Evolutionary conservation across 2,329 filamentous ascomycete species (phyloP).

Genomic region (Neonectria coccinea): DNA sequence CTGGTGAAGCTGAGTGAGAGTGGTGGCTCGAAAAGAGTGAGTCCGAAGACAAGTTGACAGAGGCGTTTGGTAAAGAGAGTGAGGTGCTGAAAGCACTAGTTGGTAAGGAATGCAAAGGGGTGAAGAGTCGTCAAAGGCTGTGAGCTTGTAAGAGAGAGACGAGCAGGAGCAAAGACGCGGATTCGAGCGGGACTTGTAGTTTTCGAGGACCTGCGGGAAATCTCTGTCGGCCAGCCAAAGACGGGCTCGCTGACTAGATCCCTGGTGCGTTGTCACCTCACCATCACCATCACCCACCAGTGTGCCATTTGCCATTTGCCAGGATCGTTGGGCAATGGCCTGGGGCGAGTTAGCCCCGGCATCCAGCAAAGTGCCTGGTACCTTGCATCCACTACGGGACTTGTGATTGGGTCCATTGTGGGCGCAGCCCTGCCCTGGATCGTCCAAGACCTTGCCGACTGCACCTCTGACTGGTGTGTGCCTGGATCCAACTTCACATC

Average conservation of each 20-base stretch:
- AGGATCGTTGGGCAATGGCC: constrained; percentile 18
- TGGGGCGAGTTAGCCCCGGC: constrained; percentile 38
- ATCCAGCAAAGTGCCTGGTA: constrained; percentile 40
- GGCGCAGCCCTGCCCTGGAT: constrained; percentile 37
- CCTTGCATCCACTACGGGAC: constrained; percentile 36
- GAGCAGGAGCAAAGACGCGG: constrained; percentile 31
- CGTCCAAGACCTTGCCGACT: constrained; percentile 34
- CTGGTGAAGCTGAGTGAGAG: constrained; percentile 13
- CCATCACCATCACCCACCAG: constrained; percentile 20
- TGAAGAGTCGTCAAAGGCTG: constrained; percentile 38
- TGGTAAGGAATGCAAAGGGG: constrained; percentile 33
- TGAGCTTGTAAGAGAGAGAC: constrained; percentile 29
- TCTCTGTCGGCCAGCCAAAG: constrained; percentile 31
- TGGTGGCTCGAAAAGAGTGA: constrained; percentile 23
- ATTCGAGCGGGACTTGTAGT: constrained; percentile 45
- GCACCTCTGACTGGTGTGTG: constrained; percentile 44
- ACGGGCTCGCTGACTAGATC: constrained; percentile 13
- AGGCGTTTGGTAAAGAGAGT: constrained; percentile 35
- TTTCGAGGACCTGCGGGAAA: constrained; percentile 41
- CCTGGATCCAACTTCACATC: constrained; percentile 40
- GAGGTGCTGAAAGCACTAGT: constrained; percentile 38
- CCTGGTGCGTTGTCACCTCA: constrained; percentile 42
- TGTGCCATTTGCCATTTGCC: constrained; percentile 1
- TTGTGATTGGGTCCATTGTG: constrained; percentile 38
- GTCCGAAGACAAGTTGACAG: constrained; percentile 26